phyloP scores from a whole-genome alignment of 2,329 filamentous ascomycete genomes.

The Diaporthe sp. region DNA sequence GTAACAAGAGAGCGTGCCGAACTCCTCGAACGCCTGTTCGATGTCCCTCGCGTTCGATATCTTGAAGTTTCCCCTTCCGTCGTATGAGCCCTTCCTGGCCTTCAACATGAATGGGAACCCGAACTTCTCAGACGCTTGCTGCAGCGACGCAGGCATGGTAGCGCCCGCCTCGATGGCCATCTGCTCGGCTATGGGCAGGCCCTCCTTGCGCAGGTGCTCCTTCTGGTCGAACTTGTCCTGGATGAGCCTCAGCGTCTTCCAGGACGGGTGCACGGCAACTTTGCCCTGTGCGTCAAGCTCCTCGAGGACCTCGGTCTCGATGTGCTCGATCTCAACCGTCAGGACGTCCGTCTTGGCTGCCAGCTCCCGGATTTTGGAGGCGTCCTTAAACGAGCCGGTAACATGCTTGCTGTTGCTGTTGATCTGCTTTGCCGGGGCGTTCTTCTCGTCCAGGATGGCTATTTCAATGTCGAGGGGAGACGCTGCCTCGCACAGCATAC shows the following conservation, averaged over 20 bases:
- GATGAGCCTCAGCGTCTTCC: conserved; percentile 87
- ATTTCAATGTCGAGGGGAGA: conserved; percentile 79
- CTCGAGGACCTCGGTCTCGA: conserved; percentile 90
- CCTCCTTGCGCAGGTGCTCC: conserved; percentile 76
- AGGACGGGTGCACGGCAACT: conserved; percentile 81
- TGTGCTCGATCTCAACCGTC: conserved; percentile 96
- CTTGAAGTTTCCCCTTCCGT: conserved; percentile 80
- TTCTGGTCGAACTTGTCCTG: conserved; percentile 97
- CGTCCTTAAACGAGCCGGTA: conserved; percentile 88
- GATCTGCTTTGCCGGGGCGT: conserved; percentile 87
- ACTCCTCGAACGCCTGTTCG: conserved; percentile 74
- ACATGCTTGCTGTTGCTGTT: conserved; percentile 81
- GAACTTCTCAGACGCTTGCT: conserved; percentile 71
- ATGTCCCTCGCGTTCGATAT: conserved; percentile 60
- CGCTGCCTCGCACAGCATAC: conserved; percentile 94
- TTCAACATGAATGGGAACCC: conserved; percentile 95
- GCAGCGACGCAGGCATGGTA: conserved; percentile 71
- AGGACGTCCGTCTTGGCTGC: conserved; percentile 82
- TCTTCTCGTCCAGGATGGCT: conserved; percentile 81
- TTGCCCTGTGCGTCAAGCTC: conserved; percentile 77
- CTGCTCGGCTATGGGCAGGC: conserved; percentile 80
- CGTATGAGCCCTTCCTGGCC: conserved; percentile 89
- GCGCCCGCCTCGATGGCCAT: conserved; percentile 69
- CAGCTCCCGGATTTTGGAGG: conserved; percentile 82
- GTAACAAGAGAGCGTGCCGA: conserved; percentile 81